These are phyloP conservation scores for Phytophthora sp. DNA, from an alignment of 352 stramenopile species.

Conservation along the genomic window DNA sequence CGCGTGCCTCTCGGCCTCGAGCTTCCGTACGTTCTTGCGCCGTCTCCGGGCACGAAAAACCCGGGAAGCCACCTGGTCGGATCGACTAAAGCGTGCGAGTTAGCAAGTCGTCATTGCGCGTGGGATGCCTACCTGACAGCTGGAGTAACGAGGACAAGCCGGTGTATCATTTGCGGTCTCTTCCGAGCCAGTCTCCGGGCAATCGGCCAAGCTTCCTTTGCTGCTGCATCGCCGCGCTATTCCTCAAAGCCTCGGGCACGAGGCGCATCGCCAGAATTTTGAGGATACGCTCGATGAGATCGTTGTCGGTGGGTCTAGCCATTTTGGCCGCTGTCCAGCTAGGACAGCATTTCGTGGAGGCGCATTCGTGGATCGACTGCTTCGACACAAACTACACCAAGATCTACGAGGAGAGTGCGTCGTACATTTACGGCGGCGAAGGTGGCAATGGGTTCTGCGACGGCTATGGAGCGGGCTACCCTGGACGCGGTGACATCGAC, in stretches of 20 bases:
- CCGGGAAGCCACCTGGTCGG: slow-evolving; percentile 10
- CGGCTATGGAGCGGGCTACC: slow-evolving; percentile 68
- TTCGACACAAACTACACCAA: slow-evolving; percentile 63
- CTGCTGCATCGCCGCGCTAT: background rate
- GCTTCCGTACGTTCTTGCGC: slow-evolving; percentile 6
- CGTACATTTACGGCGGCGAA: slow-evolving; percentile 70
- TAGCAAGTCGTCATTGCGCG: slow-evolving; percentile 3
- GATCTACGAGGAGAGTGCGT: slow-evolving; percentile 63
- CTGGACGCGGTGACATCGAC: slow-evolving; percentile 52
- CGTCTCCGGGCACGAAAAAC: slow-evolving; percentile 7
- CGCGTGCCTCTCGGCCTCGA: slow-evolving; percentile 6
- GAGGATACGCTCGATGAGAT: background rate
- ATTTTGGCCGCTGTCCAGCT: background rate
- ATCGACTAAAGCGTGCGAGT: slow-evolving; percentile 5
- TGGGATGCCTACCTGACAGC: slow-evolving; percentile 3
- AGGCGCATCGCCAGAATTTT: slow-evolving; percentile 1
- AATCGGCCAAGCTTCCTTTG: background rate
- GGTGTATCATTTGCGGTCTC: slow-evolving; percentile 19
- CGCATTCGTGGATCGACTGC: slow-evolving; percentile 76
- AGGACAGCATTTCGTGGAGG: slow-evolving; percentile 58
- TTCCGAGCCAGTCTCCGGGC: slow-evolving; percentile 2
- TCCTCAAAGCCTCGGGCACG: slow-evolving; percentile 1
- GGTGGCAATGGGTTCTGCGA: slow-evolving; percentile 72
- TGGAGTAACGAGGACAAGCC: slow-evolving; percentile 1
- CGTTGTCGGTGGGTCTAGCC: background rate